Evolutionary conservation across 495 filamentous ascomycete genomes (phyloP).

Genomic region (Tuber indicum): DNA sequence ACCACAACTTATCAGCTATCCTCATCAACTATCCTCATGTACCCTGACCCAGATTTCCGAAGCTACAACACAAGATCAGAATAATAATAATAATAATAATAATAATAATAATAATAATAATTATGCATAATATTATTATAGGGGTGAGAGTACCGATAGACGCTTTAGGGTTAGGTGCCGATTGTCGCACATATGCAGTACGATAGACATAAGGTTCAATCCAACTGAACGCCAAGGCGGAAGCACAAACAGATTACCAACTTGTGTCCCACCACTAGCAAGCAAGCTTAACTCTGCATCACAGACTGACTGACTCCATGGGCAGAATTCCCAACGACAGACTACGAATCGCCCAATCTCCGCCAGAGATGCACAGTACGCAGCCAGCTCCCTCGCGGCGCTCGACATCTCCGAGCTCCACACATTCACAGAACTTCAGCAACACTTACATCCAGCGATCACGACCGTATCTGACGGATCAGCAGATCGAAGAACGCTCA

Average conservation of each 20-base stretch:
- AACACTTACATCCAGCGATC: conserved; percentile 41
- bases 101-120: too few relatives aligned
- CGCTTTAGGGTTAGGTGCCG: not conserved
- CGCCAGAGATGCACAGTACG: conserved; percentile 24
- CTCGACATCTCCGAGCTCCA: conserved; percentile 19
- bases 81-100: too few relatives aligned
- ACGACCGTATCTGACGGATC: conserved; percentile 40
- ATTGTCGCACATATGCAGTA: not conserved
- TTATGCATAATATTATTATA: too few relatives aligned
- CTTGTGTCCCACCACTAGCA: not conserved
- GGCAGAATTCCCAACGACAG: conserved; percentile 1
- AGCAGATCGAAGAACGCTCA: conserved; percentile 36
- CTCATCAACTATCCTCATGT: too few relatives aligned
- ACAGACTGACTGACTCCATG: not conserved
- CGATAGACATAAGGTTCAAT: not conserved
- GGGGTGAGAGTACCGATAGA: not conserved
- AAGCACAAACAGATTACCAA: not conserved
- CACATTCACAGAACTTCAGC: conserved; percentile 25
- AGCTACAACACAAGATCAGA: too few relatives aligned
- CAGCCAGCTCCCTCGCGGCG: conserved; percentile 22
- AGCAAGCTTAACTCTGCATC: not conserved
- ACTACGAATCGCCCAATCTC: not conserved
- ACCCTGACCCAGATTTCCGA: too few relatives aligned
- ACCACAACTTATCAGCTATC: too few relatives aligned
- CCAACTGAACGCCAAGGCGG: not conserved